Evolutionary conservation across 169 alveolate genomes (phyloP).

Genomic region (Cryptosporidium ubiquitum): DNA sequence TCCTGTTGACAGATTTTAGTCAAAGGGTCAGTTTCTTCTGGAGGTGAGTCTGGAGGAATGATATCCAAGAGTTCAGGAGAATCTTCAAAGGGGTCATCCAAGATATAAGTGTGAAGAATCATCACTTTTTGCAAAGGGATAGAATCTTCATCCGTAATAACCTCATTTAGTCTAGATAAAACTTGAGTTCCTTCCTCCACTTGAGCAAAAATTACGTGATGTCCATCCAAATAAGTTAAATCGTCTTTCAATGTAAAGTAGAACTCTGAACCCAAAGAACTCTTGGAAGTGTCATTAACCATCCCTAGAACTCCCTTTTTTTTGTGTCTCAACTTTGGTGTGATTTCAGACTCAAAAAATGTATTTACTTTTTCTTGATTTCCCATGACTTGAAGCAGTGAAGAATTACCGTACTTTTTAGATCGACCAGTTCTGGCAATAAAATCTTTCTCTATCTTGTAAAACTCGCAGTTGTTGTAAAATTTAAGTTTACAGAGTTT

Average conservation of each 20-base stretch:
- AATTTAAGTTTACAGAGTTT: conserved; percentile 91
- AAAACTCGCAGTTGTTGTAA: conserved; percentile 89
- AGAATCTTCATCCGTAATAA: conserved; percentile 83
- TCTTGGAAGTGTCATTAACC: conserved; percentile 85
- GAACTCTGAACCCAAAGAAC: conserved; percentile 80
- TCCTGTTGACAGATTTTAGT: conserved; percentile 36
- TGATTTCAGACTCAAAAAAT: conserved; percentile 79
- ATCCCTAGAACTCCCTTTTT: conserved; percentile 86
- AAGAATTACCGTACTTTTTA: conserved; percentile 65
- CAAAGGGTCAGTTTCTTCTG: conserved; percentile 1
- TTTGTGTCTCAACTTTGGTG: conserved; percentile 80
- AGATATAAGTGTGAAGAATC: conserved; percentile 87
- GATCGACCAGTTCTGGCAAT: conserved; percentile 85
- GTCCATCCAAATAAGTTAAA: conserved; percentile 80
- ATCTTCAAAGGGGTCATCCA: conserved; percentile 93
- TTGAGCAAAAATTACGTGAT: conserved; percentile 90
- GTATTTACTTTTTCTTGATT: conserved; percentile 57
- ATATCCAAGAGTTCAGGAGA: conserved; percentile 77
- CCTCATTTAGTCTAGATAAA: conserved; percentile 84
- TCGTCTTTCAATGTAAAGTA: conserved; percentile 86
- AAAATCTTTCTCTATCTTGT: conserved; percentile 89
- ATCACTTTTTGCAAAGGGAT: conserved; percentile 89
- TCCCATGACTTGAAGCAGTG: conserved; percentile 72
- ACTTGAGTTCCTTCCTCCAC: conserved; percentile 89
- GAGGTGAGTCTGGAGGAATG: conserved; percentile 86